Conservation (phyloP, 2,329 filamentous ascomycete species). For the Aspergillus tubingensis region DNA sequence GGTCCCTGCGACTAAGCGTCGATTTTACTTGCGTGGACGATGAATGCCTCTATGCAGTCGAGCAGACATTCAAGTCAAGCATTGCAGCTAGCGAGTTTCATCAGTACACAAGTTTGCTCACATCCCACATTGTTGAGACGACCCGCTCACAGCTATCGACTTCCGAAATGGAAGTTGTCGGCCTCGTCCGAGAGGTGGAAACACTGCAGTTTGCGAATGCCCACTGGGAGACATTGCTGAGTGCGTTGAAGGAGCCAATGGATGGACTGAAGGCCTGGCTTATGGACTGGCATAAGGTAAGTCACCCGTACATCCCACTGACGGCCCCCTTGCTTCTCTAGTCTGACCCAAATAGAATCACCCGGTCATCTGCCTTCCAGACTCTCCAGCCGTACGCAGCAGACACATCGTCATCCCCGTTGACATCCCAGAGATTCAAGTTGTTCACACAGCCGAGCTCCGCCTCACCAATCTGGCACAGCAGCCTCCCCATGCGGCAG, state of each 20-base stretch:
- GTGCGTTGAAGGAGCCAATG: constrained; percentile 50
- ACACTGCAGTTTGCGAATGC: constrained; percentile 54
- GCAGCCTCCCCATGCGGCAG: constrained; percentile 41
- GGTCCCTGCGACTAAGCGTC: constrained; percentile 61
- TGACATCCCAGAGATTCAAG: constrained; percentile 78
- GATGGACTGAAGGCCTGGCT: constrained; percentile 55
- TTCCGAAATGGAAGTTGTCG: constrained; percentile 56
- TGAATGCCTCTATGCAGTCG: constrained; percentile 60
- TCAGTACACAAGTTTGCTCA: constrained; percentile 53
- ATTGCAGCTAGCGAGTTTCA: constrained; percentile 52
- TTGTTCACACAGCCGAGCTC: constrained; percentile 72
- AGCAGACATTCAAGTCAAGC: constrained; percentile 48
- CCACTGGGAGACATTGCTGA: constrained; percentile 56
- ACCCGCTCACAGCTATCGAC: constrained; percentile 50
- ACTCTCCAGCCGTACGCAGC: constrained; percentile 42
- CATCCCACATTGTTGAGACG: constrained; percentile 52
- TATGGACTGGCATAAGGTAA: constrained; percentile 59
- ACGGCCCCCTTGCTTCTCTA: neutral
- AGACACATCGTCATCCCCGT: constrained; percentile 82
- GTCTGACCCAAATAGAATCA: constrained; percentile 31
- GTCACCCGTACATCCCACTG: neutral
- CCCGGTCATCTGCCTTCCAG: constrained; percentile 33
- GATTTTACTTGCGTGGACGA: constrained; percentile 76
- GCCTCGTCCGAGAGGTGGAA: constrained; percentile 55
- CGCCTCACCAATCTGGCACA: constrained; percentile 32